Percentiles rank a stretch among this genome's conserved stretches.
These are phyloP conservation scores for Dactylellina sp. DNA, from an alignment of 2,329 filamentous ascomycete genomes.

Conservation along the genomic window DNA sequence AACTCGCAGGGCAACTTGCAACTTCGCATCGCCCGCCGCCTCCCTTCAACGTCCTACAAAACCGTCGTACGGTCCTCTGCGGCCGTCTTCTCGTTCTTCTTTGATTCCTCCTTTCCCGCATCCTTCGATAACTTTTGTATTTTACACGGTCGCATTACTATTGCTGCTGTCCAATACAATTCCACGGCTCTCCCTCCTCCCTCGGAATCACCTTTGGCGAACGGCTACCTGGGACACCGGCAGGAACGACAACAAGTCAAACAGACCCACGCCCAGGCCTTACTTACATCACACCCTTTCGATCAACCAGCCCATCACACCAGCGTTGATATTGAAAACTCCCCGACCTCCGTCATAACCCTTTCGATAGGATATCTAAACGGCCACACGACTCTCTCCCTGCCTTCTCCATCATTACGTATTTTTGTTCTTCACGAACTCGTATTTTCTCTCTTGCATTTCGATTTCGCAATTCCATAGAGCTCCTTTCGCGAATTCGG, in stretches of 20 bases:
- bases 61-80: constrained; percentile 29
- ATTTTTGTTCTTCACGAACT: too few species aligned
- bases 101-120: not conserved
- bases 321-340: not conserved
- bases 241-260: constrained; percentile 2
- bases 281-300: constrained; percentile 39
- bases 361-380: too few species aligned
- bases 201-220: not conserved
- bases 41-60: constrained; percentile 32
- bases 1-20: constrained; percentile 47
- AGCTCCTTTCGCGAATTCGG: constrained; percentile 45
- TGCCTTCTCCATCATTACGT: constrained; percentile 14
- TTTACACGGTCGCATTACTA: constrained; percentile 19
- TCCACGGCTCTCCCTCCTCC: not conserved
- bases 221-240: constrained; percentile 1
- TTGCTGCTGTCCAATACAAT: too few species aligned
- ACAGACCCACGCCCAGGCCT: constrained; percentile 29
- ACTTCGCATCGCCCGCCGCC: constrained; percentile 23
- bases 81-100: not conserved
- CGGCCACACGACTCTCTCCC: not conserved
- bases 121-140: not conserved
- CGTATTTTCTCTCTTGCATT: constrained; percentile 16
- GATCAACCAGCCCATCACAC: constrained; percentile 6
- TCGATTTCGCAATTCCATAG: constrained; percentile 43
- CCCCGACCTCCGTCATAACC: too few species aligned